Evolutionary conservation across 768 basidiomycete genomes (phyloP).

Genomic region (Tricholoma terreum): DNA sequence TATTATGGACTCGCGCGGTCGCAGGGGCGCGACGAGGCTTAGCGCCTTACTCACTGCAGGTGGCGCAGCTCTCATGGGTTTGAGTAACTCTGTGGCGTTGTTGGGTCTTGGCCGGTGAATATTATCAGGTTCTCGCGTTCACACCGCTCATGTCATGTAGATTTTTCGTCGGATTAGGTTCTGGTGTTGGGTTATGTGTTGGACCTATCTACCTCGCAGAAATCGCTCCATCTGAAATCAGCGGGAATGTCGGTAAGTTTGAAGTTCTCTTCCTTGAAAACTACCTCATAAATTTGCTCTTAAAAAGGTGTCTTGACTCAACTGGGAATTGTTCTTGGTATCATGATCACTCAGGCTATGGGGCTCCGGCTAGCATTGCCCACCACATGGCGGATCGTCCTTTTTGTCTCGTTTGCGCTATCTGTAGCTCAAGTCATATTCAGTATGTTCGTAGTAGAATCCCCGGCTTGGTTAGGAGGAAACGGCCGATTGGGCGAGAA

Average conservation of each 20-base stretch:
- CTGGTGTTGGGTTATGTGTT: slow-evolving; percentile 74
- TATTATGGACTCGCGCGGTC: slow-evolving; percentile 68
- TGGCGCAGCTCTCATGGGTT: slow-evolving; percentile 64
- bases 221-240: slow-evolving; percentile 74
- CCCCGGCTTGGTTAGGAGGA: slow-evolving; percentile 62
- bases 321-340: slow-evolving; percentile 78
- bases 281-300: neutral
- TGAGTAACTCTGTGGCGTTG: slow-evolving; percentile 52
- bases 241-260: slow-evolving; percentile 64
- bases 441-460: slow-evolving; percentile 59
- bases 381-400: slow-evolving; percentile 66
- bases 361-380: slow-evolving; percentile 72
- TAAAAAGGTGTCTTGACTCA: slow-evolving; percentile 73
- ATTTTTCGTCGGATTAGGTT: slow-evolving; percentile 64
- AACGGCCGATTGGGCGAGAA: slow-evolving; percentile 50
- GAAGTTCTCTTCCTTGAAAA: neutral
- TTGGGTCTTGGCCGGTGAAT: slow-evolving; percentile 67
- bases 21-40: slow-evolving; percentile 60
- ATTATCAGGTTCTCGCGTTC: neutral
- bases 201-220: slow-evolving; percentile 84
- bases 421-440: slow-evolving; percentile 55
- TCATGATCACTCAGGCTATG: slow-evolving; percentile 80
- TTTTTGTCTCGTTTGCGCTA: slow-evolving; percentile 57
- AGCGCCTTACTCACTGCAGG: slow-evolving; percentile 53
- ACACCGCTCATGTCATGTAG: slow-evolving; percentile 29